phyloP scores from a whole-genome alignment of 805 yeast genomes.

The Candida quercuum region DNA sequence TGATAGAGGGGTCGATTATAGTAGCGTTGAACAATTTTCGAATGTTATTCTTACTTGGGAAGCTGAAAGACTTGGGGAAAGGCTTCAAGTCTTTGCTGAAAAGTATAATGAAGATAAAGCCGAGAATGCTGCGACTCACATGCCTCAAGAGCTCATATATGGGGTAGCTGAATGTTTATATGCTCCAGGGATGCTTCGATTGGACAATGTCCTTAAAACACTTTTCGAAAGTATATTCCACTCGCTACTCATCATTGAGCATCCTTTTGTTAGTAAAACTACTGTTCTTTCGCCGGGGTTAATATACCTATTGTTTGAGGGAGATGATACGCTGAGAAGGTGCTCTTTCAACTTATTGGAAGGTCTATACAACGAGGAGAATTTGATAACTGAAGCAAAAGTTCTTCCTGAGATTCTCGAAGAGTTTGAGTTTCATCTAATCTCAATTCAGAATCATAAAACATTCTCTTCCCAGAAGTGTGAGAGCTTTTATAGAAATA shows the following conservation, averaged over 20 bases:
- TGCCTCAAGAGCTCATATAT: constrained; percentile 15
- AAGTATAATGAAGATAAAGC: neutral
- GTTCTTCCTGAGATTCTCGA: constrained; percentile 38
- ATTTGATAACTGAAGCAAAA: constrained; percentile 17
- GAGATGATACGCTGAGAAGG: constrained; percentile 35
- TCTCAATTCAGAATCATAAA: constrained; percentile 47
- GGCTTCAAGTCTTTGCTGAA: constrained; percentile 1
- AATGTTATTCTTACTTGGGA: constrained; percentile 22
- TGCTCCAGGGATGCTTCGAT: constrained; percentile 46
- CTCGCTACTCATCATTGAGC: constrained; percentile 24
- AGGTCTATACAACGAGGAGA: constrained; percentile 10
- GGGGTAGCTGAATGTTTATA: constrained; percentile 43
- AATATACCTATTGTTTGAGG: constrained; percentile 51
- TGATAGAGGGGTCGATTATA: constrained; percentile 35
- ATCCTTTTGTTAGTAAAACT: constrained; percentile 20
- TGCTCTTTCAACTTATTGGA: constrained; percentile 42
- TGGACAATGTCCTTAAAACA: constrained; percentile 28
- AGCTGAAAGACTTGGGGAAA: constrained; percentile 14
- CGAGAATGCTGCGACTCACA: constrained; percentile 1
- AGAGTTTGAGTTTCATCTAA: constrained; percentile 49
- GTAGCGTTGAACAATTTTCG: constrained; percentile 18
- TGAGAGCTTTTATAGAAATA: constrained; percentile 42
- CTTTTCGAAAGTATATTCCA: constrained; percentile 34
- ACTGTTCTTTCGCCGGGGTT: constrained; percentile 40
- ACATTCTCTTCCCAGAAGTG: constrained; percentile 39